phyloP scores from a whole-genome alignment of 73 alveolate genomes.

The Tetrahymena borealis region DNA sequence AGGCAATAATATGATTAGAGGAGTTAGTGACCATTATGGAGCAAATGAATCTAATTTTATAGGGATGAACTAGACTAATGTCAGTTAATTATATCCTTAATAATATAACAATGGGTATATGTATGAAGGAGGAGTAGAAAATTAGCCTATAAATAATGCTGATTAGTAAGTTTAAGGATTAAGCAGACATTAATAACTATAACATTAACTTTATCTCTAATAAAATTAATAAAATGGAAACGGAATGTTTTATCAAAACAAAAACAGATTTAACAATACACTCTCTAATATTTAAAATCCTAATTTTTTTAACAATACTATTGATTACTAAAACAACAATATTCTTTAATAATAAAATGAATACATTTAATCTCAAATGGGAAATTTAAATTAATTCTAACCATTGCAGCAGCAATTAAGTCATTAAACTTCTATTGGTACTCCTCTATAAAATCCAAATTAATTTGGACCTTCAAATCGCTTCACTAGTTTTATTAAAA shows the following conservation, averaged over 20 bases:
- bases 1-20: background rate
- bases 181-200: background rate
- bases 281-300: background rate
- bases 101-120: background rate
- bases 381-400: background rate
- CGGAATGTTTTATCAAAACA: background rate
- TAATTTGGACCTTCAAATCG: background rate
- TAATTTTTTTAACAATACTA: background rate
- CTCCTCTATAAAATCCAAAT: too few relatives aligned
- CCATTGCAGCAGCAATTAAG: background rate
- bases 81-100: background rate
- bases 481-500: background rate
- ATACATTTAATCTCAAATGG: background rate
- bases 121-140: background rate
- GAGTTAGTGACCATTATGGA: background rate
- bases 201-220: background rate
- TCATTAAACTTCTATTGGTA: background rate
- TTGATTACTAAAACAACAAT: background rate
- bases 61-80: background rate
- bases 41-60: background rate
- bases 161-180: background rate
- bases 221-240: background rate
- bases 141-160: background rate
- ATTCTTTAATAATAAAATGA: background rate
- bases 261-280: background rate